Percentiles rank a stretch among this genome's conserved stretches.
phyloP scores from a whole-genome alignment of 257 asterid species.

The Nyctanthes arbortristis region DNA sequence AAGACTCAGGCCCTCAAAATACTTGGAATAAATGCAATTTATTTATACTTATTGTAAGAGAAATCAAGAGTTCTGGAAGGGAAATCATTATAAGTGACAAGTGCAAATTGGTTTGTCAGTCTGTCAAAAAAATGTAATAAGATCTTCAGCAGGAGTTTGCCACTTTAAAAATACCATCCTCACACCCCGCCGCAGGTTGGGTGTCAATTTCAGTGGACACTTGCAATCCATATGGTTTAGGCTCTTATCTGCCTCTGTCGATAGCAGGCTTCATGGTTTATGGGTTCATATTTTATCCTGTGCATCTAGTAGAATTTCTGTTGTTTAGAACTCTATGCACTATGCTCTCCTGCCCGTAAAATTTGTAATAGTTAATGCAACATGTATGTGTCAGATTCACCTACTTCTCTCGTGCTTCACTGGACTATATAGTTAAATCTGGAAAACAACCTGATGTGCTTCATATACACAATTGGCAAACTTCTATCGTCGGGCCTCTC shows the following conservation, averaged over 20 bases:
- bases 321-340: constrained; percentile 13
- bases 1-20: background rate
- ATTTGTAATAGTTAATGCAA: constrained; percentile 14
- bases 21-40: background rate
- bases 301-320: background rate
- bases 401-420: constrained; percentile 83
- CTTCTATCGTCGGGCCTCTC: constrained; percentile 79
- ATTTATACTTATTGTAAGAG: background rate
- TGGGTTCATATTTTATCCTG: background rate
- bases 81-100: too few relatives aligned
- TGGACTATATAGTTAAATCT: constrained; percentile 76
- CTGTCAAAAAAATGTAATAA: background rate
- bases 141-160: background rate
- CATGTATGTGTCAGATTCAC: constrained; percentile 60
- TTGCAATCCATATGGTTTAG: background rate
- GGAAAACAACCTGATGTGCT: constrained; percentile 86
- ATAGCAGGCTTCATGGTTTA: background rate
- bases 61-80: background rate
- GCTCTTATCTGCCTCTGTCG: background rate
- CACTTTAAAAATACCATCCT: too few relatives aligned
- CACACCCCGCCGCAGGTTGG: too few relatives aligned
- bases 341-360: constrained; percentile 1
- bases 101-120: background rate
- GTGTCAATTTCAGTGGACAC: background rate
- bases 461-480: constrained; percentile 87